Conservation (phyloP, 2,329 filamentous ascomycete species). For the Trichoderma sp. region DNA sequence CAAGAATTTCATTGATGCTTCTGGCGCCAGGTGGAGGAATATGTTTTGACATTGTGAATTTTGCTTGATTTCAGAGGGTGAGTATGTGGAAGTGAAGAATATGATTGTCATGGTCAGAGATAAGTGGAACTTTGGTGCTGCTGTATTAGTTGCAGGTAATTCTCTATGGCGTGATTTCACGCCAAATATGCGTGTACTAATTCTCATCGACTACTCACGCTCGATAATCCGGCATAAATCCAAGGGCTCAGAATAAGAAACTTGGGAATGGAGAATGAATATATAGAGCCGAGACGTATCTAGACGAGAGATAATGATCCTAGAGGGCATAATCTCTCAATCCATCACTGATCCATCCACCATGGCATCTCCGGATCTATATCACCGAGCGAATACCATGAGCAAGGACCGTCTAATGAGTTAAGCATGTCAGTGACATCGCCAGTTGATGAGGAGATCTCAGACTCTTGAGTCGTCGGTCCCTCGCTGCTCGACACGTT, state of each 20-base stretch:
- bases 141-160: neutral
- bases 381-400: neutral
- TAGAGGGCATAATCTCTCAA: neutral
- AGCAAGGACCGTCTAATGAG: neutral
- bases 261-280: neutral
- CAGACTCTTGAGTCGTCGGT: neutral
- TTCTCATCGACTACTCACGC: neutral
- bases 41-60: constrained; percentile 17
- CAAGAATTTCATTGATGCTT: constrained; percentile 21
- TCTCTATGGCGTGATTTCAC: neutral
- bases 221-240: neutral
- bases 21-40: constrained; percentile 19
- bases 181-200: neutral
- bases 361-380: neutral
- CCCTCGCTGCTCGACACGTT: neutral
- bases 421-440: neutral
- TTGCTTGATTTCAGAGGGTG: neutral
- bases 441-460: neutral
- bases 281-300: neutral
- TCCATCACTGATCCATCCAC: neutral
- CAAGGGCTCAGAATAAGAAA: neutral
- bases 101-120: neutral
- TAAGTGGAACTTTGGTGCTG: neutral
- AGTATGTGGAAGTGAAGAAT: neutral
- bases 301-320: no score